These are phyloP conservation scores for Xylaria longipes DNA, from an alignment of 495 filamentous ascomycete genomes.

Conservation along the genomic window DNA sequence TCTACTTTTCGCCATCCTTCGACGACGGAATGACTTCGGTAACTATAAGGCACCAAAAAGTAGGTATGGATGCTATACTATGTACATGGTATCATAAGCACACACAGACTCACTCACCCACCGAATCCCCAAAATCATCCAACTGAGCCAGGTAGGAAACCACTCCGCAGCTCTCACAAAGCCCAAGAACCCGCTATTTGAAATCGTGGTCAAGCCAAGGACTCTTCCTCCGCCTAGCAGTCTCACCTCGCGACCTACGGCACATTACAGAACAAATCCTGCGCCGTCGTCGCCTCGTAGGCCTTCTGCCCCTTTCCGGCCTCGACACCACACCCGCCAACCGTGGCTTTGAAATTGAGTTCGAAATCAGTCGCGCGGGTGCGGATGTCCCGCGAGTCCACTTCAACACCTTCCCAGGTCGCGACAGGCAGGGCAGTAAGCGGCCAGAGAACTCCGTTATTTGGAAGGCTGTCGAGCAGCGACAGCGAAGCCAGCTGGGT, in stretches of 20 bases:
- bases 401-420: constrained; percentile 47
- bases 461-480: constrained; percentile 49
- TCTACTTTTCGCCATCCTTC: neutral
- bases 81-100: constrained; percentile 31
- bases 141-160: constrained; percentile 14
- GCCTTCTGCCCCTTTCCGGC: constrained; percentile 29
- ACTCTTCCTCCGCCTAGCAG: neutral
- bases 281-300: constrained; percentile 33
- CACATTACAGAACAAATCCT: constrained; percentile 42
- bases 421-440: constrained; percentile 50
- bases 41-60: neutral
- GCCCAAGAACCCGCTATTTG: constrained; percentile 5
- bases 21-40: neutral
- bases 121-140: constrained; percentile 10
- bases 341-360: constrained; percentile 45
- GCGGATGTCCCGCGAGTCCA: constrained; percentile 43
- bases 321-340: constrained; percentile 48
- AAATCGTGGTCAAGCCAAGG: neutral
- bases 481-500: constrained; percentile 36
- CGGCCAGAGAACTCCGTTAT: constrained; percentile 40
- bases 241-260: constrained; percentile 4
- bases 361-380: constrained; percentile 47
- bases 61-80: constrained; percentile 20
- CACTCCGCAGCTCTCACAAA: neutral
- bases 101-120: neutral